phyloP scores from a whole-genome alignment of 805 yeast species.

The Suhomyces faveliae region DNA sequence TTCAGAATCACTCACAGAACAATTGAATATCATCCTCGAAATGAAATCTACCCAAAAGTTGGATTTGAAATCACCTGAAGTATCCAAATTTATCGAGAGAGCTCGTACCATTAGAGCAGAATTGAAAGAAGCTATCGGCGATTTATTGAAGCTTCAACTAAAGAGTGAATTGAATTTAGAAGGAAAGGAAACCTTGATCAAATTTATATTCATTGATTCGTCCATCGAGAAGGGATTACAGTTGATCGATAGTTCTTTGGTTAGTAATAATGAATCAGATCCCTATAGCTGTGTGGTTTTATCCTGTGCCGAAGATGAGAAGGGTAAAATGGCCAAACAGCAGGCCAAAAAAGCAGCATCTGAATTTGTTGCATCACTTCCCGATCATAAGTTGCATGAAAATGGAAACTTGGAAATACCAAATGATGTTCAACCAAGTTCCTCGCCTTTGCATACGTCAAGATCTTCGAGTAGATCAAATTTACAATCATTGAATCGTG shows the following conservation, averaged over 20 bases:
- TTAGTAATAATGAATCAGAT: conserved; percentile 13
- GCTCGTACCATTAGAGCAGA: conserved; percentile 30
- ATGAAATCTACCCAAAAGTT: conserved; percentile 32
- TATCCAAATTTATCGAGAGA: conserved; percentile 24
- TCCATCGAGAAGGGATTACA: conserved; percentile 59
- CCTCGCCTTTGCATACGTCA: conserved; percentile 11
- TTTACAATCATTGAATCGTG: conserved; percentile 34
- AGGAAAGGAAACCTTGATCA: conserved; percentile 72
- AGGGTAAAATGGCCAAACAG: background rate
- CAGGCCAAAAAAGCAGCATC: background rate
- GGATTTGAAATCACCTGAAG: conserved; percentile 34
- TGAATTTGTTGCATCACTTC: background rate
- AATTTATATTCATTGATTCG: conserved; percentile 67
- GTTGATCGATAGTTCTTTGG: conserved; percentile 37
- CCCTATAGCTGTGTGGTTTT: background rate
- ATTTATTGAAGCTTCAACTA: conserved; percentile 56
- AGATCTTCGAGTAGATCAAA: conserved; percentile 31
- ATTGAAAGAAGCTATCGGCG: conserved; percentile 39
- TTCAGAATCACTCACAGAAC: conserved; percentile 37
- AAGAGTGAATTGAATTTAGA: conserved; percentile 55
- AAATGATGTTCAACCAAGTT: conserved; percentile 8
- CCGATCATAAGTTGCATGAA: background rate
- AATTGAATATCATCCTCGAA: conserved; percentile 29
- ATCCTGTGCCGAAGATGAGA: conserved; percentile 2
- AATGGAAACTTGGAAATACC: conserved; percentile 1